Percentiles rank a stretch among this genome's conserved stretches.
Conservation (phyloP, 176 grass and related monocot species). For the Musa itinerans region DNA sequence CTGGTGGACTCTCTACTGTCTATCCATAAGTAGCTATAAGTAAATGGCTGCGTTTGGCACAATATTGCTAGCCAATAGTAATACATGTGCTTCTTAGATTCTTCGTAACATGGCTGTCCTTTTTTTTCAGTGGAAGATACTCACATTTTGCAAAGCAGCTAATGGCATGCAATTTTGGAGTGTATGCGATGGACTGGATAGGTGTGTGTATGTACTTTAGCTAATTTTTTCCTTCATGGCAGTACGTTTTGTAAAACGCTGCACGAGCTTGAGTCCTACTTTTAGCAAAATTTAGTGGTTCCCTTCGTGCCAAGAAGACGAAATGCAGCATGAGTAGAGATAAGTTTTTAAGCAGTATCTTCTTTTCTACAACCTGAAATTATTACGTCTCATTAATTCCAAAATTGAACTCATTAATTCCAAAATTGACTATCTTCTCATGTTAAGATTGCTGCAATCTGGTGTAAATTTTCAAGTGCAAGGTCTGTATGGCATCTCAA, state of each 20-base stretch:
- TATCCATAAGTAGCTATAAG: neutral
- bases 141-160: conserved; percentile 81
- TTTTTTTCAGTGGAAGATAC: conserved; percentile 78
- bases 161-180: conserved; percentile 70
- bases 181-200: conserved; percentile 98
- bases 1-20: neutral
- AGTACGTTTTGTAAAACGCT: neutral
- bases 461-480: too few relatives aligned
- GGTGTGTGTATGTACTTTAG: conserved; percentile 28
- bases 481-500: too few relatives aligned
- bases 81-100: too few relatives aligned
- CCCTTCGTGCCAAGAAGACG: too few relatives aligned
- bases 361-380: too few relatives aligned
- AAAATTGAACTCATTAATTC: too few relatives aligned
- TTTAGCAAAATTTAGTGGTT: neutral
- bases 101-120: neutral
- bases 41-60: neutral
- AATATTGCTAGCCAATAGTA: neutral
- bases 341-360: too few relatives aligned
- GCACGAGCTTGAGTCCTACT: neutral
- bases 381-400: too few relatives aligned
- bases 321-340: too few relatives aligned
- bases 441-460: too few relatives aligned
- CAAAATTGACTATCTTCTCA: too few relatives aligned
- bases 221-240: neutral